Conservation (phyloP, 352 stramenopile species). For the Blastocystis sp. region DNA sequence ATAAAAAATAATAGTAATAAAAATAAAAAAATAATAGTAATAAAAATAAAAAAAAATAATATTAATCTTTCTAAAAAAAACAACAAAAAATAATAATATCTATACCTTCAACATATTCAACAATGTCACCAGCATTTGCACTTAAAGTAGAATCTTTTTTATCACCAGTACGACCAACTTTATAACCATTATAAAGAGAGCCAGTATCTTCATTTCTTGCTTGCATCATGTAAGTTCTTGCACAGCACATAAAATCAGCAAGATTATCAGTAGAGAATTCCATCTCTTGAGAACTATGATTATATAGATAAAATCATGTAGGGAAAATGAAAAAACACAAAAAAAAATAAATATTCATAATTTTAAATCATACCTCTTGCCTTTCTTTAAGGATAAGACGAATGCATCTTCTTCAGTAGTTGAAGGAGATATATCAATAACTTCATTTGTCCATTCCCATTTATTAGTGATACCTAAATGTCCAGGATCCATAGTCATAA, state of each 20-base stretch:
- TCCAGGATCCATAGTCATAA: conserved; percentile 40
- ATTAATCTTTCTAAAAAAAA: too few species aligned
- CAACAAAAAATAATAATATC: not conserved
- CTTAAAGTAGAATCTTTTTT: conserved; percentile 11
- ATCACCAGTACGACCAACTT: conserved; percentile 35
- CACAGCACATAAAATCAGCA: conserved; percentile 23
- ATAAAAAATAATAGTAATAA: too few species aligned
- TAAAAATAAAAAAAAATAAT: too few species aligned
- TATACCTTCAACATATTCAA: conserved; percentile 32
- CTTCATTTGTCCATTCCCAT: conserved; percentile 32
- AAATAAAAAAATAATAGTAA: too few species aligned
- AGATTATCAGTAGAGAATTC: conserved; percentile 34
- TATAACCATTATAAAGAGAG: conserved; percentile 24
- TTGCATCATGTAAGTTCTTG: conserved; percentile 27
- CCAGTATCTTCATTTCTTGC: conserved; percentile 11
- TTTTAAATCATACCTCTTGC: conserved; percentile 2
- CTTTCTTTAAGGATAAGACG: conserved; percentile 35
- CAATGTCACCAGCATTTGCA: conserved; percentile 35
- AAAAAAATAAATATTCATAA: not conserved
- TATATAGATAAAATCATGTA: not conserved
- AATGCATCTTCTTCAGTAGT: conserved; percentile 17
- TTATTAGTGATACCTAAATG: conserved; percentile 37
- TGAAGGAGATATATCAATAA: conserved; percentile 36
- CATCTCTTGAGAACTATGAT: conserved; percentile 32
- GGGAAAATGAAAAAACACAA: not conserved